phyloP scores from a whole-genome alignment of 2,329 filamentous ascomycete species.

The Aureobasidium uvarum region DNA sequence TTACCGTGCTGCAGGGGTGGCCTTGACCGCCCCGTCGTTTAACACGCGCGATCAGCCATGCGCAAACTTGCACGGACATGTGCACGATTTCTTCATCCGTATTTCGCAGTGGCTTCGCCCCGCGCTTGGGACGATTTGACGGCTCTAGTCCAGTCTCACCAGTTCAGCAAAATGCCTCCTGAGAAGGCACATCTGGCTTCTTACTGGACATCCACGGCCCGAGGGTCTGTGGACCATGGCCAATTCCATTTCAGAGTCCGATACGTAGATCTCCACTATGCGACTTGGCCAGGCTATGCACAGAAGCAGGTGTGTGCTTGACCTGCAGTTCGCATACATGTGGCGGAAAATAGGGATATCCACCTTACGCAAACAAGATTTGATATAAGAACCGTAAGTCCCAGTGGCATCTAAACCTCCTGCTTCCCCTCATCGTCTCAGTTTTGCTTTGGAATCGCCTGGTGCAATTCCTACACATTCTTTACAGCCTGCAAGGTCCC shows the following conservation, averaged over 20 bases:
- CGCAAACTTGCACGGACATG: slow-evolving; percentile 18
- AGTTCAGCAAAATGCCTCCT: slow-evolving; percentile 17
- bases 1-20: slow-evolving; percentile 21
- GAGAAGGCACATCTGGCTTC: neutral
- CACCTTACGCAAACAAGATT: slow-evolving; percentile 5
- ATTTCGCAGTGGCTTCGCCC: slow-evolving; percentile 1
- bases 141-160: slow-evolving; percentile 24
- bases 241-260: neutral
- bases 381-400: slow-evolving; percentile 10
- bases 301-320: slow-evolving; percentile 12
- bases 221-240: neutral
- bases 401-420: neutral
- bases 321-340: slow-evolving; percentile 14
- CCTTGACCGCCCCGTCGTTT: slow-evolving; percentile 20
- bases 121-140: slow-evolving; percentile 19
- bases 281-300: slow-evolving; percentile 16
- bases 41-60: slow-evolving; percentile 8
- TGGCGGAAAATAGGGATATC: slow-evolving; percentile 19
- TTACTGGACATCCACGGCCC: slow-evolving; percentile 11
- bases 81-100: neutral
- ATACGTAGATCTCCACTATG: slow-evolving; percentile 2
- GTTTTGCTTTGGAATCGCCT: slow-evolving; percentile 19
- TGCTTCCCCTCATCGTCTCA: neutral
- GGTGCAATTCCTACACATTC: slow-evolving; percentile 22
- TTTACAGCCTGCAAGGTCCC: slow-evolving; percentile 16